A percentile compares a stretch with the other conserved stretches of the same genome.
Conservation (phyloP, 768 basidiomycete species). For the Naganishia vishniacii region DNA sequence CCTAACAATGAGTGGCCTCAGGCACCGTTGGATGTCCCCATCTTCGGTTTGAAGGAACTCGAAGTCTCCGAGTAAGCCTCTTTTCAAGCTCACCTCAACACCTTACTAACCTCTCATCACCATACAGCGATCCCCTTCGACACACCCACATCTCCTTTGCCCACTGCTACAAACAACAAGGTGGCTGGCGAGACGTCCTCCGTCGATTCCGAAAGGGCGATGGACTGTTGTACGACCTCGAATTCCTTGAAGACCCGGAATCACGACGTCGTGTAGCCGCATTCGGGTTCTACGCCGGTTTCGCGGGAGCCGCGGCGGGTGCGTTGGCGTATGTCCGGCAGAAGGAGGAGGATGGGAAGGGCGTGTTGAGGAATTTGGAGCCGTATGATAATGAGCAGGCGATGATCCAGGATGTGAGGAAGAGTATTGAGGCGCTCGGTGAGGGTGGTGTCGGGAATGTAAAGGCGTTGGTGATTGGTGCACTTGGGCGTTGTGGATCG, state of each 20-base stretch:
- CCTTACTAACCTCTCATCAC: background rate
- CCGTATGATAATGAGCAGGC: conserved; percentile 78
- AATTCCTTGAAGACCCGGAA: conserved; percentile 77
- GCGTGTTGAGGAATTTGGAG: conserved; percentile 60
- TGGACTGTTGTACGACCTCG: conserved; percentile 87
- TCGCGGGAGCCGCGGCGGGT: conserved; percentile 82
- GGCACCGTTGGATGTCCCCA: conserved; percentile 67
- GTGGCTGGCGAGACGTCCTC: conserved; percentile 81
- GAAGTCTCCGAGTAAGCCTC: conserved; percentile 59
- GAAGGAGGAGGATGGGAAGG: conserved; percentile 54
- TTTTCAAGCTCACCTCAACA: background rate
- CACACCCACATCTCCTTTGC: conserved; percentile 98
- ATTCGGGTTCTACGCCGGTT: conserved; percentile 96
- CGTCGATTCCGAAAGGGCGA: conserved; percentile 72
- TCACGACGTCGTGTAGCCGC: conserved; percentile 85
- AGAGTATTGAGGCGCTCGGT: conserved; percentile 58
- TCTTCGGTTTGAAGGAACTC: conserved; percentile 97
- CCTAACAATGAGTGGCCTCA: conserved; percentile 81
- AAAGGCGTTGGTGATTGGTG: conserved; percentile 89
- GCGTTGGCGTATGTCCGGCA: conserved; percentile 73
- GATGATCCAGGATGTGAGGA: conserved; percentile 72
- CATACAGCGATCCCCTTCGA: conserved; percentile 60
- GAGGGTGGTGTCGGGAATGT: conserved; percentile 52
- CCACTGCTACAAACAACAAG: conserved; percentile 94
- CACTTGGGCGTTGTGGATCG: conserved; percentile 85